These are phyloP conservation scores for Diaporthe caulivora DNA, from an alignment of 2,329 filamentous ascomycete genomes.

Conservation along the genomic window DNA sequence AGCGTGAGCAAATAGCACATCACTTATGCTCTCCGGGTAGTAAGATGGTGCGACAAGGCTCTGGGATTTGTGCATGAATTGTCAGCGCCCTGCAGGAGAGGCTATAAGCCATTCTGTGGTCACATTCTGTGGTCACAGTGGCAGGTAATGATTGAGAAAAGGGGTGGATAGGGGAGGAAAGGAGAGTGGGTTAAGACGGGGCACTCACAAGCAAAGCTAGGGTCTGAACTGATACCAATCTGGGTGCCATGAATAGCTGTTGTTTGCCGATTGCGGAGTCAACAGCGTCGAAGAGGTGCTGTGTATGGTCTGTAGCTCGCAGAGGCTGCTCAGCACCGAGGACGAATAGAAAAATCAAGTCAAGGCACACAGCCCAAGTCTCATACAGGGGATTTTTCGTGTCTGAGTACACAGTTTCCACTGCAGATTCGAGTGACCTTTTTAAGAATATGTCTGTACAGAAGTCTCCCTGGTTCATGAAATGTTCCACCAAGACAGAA, in stretches of 20 bases:
- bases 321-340: slow-evolving; percentile 16
- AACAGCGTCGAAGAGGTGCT: slow-evolving; percentile 13
- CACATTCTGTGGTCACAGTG: not conserved
- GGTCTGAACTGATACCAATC: not conserved
- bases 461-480: not conserved
- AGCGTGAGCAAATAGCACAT: slow-evolving; percentile 3
- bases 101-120: fast-evolving
- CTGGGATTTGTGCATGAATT: not conserved
- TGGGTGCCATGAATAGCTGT: slow-evolving; percentile 8
- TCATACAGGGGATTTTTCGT: not conserved
- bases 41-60: slow-evolving; percentile 7
- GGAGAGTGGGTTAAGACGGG: not conserved
- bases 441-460: slow-evolving; percentile 11
- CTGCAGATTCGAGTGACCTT: not conserved
- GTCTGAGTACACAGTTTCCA: slow-evolving; percentile 3
- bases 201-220: slow-evolving; percentile 13
- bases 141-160: too few relatives aligned
- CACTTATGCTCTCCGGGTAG: slow-evolving; percentile 9
- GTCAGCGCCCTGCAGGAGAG: not conserved
- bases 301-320: slow-evolving; percentile 3
- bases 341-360: slow-evolving; percentile 12
- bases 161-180: not conserved
- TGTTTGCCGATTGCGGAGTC: slow-evolving; percentile 18
- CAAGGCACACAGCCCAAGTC: slow-evolving; percentile 12
- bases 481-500: slow-evolving; percentile 12